Conservation (phyloP, 257 asterid species). For the Mitragyna speciosa region DNA sequence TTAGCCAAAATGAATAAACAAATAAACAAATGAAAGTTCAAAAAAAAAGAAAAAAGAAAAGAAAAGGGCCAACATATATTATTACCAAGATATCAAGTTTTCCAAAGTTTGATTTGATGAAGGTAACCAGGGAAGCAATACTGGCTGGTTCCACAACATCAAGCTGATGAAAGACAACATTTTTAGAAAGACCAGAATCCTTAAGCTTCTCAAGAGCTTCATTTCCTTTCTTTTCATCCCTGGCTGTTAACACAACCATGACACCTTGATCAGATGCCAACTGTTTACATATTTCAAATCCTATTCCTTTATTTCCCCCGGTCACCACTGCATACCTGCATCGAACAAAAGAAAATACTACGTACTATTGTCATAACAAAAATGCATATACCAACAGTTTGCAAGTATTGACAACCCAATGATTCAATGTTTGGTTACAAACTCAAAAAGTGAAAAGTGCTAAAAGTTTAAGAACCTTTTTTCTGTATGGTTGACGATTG, state of each 20-base stretch:
- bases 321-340: slow-evolving; percentile 36
- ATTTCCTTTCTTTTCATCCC: slow-evolving; percentile 29
- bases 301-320: slow-evolving; percentile 46
- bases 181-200: slow-evolving; percentile 14
- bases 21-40: neutral
- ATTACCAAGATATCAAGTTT: slow-evolving; percentile 42
- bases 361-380: too few relatives aligned
- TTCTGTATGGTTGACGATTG: neutral
- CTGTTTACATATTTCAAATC: slow-evolving; percentile 34
- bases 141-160: slow-evolving; percentile 29
- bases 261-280: slow-evolving; percentile 26
- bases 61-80: neutral
- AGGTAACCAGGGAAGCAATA: slow-evolving; percentile 19
- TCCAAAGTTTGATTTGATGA: slow-evolving; percentile 23
- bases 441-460: neutral
- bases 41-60: neutral
- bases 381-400: neutral
- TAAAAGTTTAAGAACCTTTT: neutral
- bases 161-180: slow-evolving; percentile 33
- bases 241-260: slow-evolving; percentile 33
- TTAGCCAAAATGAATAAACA: neutral
- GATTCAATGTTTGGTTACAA: neutral
- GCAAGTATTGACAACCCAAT: neutral
- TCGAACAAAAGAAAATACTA: neutral
- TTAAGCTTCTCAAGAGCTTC: slow-evolving; percentile 30